Base-by-base conservation (phyloP, 2,329 filamentous ascomycete genomes). In the Knoxdaviesia capensis region DNA sequence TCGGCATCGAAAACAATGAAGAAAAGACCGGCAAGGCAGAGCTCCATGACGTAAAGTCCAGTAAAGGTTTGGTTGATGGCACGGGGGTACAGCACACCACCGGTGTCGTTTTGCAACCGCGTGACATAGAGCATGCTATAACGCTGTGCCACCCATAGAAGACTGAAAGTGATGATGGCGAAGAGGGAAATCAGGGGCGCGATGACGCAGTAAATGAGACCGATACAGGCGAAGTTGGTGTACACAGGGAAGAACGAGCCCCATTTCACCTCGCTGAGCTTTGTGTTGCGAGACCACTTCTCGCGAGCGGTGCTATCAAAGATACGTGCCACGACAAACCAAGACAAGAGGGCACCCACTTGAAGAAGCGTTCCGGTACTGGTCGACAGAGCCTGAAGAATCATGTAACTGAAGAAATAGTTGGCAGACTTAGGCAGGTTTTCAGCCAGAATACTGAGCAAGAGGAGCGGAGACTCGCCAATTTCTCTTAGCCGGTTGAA, bases 371-470 rank as follows among this genome's bases (percentile, higher is more conserved):
- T 88, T 56, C 82, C 86, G 1, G 88, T 88, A 56, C 86, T 94
- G 47, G 84, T 86, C 47, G 84, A 86, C 51, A 96, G 68, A 1
- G 87, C 85, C 53, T 96, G 90, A 7, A 98, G 76, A 54, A 94
- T 80, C 77, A 98, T 87, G 69, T 98, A 98, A 1, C 85, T 88
- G 66, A 94, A 96, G 65, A 96, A 98, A 59, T 96, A 98, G 55
- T 94, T 94, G 50, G 85, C 81, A 0, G 87, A 80, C 50, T 75
- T 81, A 2, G 90, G 90, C 5, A 98, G 63, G 46, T 87, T 90
- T 7, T 65, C 57, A 0, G 88, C 88, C 31, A 98, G 63, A 0
- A 81, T 66, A 11, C 73, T 58, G 0, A 90, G 74, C 44, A 92
- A 72, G 28, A 34, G 36, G 3, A 34, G 68, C 68, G n/a, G 64